Evolutionary conservation across 2,329 filamentous ascomycete species (phyloP).

Genomic region (Fusarium albidum): DNA sequence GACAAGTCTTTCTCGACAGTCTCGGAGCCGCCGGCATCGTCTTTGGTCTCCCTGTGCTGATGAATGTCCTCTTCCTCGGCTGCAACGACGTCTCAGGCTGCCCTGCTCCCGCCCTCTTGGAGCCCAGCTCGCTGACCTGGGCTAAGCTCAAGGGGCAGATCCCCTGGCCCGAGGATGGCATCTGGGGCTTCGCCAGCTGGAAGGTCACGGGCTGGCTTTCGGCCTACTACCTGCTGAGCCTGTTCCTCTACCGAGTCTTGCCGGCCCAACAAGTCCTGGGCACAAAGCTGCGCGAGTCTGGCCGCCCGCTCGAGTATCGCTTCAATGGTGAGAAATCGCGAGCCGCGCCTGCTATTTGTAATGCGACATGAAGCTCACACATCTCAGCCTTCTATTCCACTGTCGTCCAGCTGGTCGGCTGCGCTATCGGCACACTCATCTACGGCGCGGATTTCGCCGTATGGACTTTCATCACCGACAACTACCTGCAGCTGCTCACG

Average conservation of each 20-base stretch:
- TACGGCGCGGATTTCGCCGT: conserved; percentile 82
- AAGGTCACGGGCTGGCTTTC: conserved; percentile 71
- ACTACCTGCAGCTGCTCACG: conserved; percentile 85
- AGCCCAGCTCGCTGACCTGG: conserved; percentile 72
- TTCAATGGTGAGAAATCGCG: conserved; percentile 67
- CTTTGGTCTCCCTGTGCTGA: conserved; percentile 77
- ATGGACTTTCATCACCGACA: conserved; percentile 90
- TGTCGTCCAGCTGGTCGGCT: conserved; percentile 71
- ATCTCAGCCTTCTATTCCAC: conserved; percentile 74
- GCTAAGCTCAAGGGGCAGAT: conserved; percentile 76
- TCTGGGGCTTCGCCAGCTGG: conserved; percentile 72
- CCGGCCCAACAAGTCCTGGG: conserved; percentile 76
- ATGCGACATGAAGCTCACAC: neutral
- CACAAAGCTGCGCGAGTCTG: conserved; percentile 67
- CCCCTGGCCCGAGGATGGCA: conserved; percentile 76
- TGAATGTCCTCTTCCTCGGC: conserved; percentile 78
- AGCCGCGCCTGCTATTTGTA: rapidly evolving
- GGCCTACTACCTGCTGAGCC: conserved; percentile 78
- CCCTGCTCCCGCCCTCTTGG: conserved; percentile 78
- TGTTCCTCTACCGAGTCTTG: conserved; percentile 75
- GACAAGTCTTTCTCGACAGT: conserved; percentile 50
- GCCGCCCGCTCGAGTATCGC: conserved; percentile 78
- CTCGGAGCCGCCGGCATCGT: conserved; percentile 77
- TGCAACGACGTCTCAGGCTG: conserved; percentile 92
- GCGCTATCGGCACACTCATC: conserved; percentile 74